Percentiles rank a stretch among this genome's conserved stretches.
Evolutionary conservation across 169 alveolate genomes (phyloP).

Genomic region (Plasmodium coatneyi): DNA sequence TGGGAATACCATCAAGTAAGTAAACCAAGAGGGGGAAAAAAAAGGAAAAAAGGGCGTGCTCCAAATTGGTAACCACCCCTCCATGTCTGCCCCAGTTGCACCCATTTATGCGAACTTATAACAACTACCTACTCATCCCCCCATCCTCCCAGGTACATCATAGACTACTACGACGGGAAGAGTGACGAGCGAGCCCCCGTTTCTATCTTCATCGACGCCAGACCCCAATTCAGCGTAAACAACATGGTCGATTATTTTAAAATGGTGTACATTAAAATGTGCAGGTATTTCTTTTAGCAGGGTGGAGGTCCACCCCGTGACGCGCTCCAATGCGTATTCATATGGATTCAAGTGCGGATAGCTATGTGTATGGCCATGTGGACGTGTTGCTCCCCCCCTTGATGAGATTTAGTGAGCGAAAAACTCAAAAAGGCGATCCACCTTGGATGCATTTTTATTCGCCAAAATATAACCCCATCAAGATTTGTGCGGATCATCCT

Average conservation of each 20-base stretch:
- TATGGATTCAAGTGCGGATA: no score
- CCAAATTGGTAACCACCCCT: not conserved
- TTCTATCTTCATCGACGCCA: conserved; percentile 44
- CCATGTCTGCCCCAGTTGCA: no score
- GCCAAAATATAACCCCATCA: not conserved
- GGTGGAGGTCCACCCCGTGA: not conserved
- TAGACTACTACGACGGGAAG: conserved; percentile 59
- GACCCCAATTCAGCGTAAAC: conserved; percentile 28
- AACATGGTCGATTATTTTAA: conserved; percentile 23
- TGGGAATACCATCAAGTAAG: conserved; percentile 82
- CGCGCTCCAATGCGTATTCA: not conserved
- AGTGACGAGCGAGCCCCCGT: conserved; percentile 39
- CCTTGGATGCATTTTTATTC: not conserved
- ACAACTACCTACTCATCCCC: not conserved
- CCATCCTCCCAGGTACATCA: conserved; percentile 13
- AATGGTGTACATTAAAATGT: conserved; percentile 19
- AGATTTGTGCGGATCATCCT: not conserved
- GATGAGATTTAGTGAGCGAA: not conserved
- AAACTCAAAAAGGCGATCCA: not conserved
- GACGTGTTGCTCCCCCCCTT: not conserved
- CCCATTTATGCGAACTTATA: not conserved
- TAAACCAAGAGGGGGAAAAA: not conserved
- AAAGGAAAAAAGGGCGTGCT: not conserved
- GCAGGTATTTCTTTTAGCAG: conserved; percentile 9
- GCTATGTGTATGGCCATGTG: not conserved